phyloP scores from a whole-genome alignment of 768 basidiomycete species.

The Imleria badia region DNA sequence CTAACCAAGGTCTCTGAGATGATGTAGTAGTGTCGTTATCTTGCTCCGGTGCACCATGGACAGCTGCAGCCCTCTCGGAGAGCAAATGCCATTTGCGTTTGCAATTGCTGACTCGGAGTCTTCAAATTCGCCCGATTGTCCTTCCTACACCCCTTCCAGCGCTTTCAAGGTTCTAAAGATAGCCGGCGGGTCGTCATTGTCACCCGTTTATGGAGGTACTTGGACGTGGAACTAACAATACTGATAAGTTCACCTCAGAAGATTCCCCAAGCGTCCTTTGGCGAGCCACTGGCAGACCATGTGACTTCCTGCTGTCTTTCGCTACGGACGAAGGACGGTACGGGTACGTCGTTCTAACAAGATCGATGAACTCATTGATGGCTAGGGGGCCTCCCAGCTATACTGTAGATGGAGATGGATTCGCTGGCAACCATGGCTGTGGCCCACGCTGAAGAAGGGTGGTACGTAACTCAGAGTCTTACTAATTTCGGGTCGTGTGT shows the following conservation, averaged over 20 bases:
- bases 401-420: neutral
- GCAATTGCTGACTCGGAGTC: too few species aligned
- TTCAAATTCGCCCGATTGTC: neutral
- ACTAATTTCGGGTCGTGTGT: conserved; percentile 16
- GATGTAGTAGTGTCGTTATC: too few species aligned
- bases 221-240: neutral
- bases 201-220: neutral
- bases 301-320: too few species aligned
- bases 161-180: conserved; percentile 2
- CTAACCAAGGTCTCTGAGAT: neutral
- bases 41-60: neutral
- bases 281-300: too few species aligned
- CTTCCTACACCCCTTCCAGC: neutral
- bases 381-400: neutral
- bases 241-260: conserved; percentile 1
- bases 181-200: neutral
- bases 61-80: too few species aligned
- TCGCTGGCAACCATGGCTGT: conserved; percentile 3
- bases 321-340: too few species aligned
- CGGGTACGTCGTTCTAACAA: neutral
- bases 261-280: too few species aligned
- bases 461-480: conserved; percentile 22
- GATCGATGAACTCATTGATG: neutral
- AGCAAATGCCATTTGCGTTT: too few species aligned
- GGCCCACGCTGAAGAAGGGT: conserved; percentile 5